Evolutionary conservation across 78 protist species (phyloP).

Genomic region (Dictyostelium discoideum): DNA sequence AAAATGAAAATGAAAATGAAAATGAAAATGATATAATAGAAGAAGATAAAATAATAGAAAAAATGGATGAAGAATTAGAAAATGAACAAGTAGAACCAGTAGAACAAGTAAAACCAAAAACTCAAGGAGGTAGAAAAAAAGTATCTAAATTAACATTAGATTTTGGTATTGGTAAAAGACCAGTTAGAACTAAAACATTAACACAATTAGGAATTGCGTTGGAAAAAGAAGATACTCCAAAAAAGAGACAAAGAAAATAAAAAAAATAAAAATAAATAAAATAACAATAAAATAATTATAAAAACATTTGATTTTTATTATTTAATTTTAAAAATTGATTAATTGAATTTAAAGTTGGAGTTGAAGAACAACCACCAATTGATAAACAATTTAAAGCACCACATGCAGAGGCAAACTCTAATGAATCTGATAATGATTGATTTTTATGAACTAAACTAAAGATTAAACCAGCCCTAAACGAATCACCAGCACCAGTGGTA

Average conservation of each 20-base stretch:
- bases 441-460: background rate
- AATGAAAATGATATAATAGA: background rate
- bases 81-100: background rate
- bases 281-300: background rate
- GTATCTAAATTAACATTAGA: background rate
- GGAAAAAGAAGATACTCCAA: background rate
- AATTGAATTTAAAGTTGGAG: slow-evolving; percentile 24
- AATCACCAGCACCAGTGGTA: slow-evolving; percentile 72
- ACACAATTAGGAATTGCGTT: background rate
- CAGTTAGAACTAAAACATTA: background rate
- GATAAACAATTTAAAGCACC: slow-evolving; percentile 46
- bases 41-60: background rate
- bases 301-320: background rate
- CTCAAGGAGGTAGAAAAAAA: background rate
- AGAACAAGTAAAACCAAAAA: background rate
- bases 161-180: background rate
- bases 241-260: background rate
- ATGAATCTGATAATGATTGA: background rate
- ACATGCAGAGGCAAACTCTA: slow-evolving; percentile 22
- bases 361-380: slow-evolving; percentile 6
- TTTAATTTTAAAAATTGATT: background rate
- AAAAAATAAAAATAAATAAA: background rate
- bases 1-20: background rate
- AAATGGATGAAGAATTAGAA: background rate
- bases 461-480: slow-evolving; percentile 41